Percentiles rank a stretch among this genome's conserved stretches.
Conservation (phyloP, 805 yeast genomes). For the Sugiyamaella lignohabitans region DNA sequence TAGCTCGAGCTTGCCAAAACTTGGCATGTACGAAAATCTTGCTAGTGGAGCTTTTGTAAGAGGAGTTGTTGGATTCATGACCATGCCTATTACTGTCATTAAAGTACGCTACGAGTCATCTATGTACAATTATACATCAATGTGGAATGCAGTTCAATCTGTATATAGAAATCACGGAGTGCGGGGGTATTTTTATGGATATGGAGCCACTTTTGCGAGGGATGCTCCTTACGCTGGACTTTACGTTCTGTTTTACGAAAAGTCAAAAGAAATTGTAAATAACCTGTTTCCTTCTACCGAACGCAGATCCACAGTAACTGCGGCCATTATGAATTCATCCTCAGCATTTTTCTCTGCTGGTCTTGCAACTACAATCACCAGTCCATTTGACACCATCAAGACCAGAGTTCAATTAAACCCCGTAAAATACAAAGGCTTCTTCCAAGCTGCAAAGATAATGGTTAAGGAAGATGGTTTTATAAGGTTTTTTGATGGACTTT, state of each 20-base stretch:
- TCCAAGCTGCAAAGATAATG: conserved; percentile 36
- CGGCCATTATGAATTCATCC: conserved; percentile 58
- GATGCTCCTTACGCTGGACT: conserved; percentile 97
- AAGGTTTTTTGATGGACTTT: conserved; percentile 75
- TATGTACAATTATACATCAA: conserved; percentile 58
- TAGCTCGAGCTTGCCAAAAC: conserved; percentile 49
- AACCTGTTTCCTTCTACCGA: conserved; percentile 25
- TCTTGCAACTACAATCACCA: conserved; percentile 76
- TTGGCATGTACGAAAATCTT: conserved; percentile 63
- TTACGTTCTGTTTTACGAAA: conserved; percentile 79
- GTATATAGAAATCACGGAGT: conserved; percentile 50
- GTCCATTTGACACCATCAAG: conserved; percentile 92
- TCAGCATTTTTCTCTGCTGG: conserved; percentile 79
- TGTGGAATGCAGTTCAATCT: conserved; percentile 52
- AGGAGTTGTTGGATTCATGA: conserved; percentile 71
- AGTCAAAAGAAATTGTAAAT: conserved; percentile 56
- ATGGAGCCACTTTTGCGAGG: conserved; percentile 76
- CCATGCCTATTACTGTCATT: conserved; percentile 91
- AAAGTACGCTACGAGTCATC: conserved; percentile 88
- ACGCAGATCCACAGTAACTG: conserved; percentile 30
- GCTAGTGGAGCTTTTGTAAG: conserved; percentile 73
- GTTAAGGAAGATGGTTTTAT: conserved; percentile 41
- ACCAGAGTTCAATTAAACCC: conserved; percentile 82
- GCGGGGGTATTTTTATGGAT: conserved; percentile 77
- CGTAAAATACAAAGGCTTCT: conserved; percentile 36